Base-by-base conservation (phyloP, 192 early-diverging fungal species). In the Coemansia sp. region DNA sequence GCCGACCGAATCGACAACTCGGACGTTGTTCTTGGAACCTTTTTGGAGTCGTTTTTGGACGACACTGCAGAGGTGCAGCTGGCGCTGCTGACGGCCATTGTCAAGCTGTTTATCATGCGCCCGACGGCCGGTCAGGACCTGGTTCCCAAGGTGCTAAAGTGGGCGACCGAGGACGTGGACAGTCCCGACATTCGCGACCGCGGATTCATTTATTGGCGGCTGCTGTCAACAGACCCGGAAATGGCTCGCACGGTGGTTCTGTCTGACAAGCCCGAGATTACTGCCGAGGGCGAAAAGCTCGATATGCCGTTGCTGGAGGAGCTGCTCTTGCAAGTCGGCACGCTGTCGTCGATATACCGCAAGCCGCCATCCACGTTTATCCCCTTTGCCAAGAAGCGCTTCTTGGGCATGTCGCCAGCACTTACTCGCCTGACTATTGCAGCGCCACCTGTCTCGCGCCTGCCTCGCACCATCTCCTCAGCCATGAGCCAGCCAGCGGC, bases 151-250 rank as follows among this genome's bases (percentile, higher is more conserved):
- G 88, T 99, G 43, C 84, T 99, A 23, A 95, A 97, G 76, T 92
- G 87, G 86, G 91, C 95, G 8, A 98, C 96, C 8, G 93, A 97
- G 76, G 90, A 94, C 31, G 87, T 89, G 23, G 97, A 96, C 68
- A 97, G 97, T 75, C 97, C 97, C 1, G 97, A 99, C 83, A 84
- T 99, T 60, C 88, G 97, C 57, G 97, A 99, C 78, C 89, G 97
- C 45, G 97, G 94, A 6, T 98, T 94, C 62, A 95, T 99, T 68
- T 98, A 98, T 81, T 98, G 97, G 96, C 84, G 97, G 16, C 76
- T 99, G 61, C 79, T 99, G 18, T 96, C 95, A 11, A 95, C 96
- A 0, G 94, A 98, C 70, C 94, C 95, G 13, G 90, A 90, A 38
- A 73, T 82, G 71, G 75, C 73, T 35, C 75, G 75, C 45, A 85